Percentiles rank a stretch among this genome's conserved stretches.
phyloP scores from a whole-genome alignment of 108 stramenopile genomes.

The Skeletonema menzelii region DNA sequence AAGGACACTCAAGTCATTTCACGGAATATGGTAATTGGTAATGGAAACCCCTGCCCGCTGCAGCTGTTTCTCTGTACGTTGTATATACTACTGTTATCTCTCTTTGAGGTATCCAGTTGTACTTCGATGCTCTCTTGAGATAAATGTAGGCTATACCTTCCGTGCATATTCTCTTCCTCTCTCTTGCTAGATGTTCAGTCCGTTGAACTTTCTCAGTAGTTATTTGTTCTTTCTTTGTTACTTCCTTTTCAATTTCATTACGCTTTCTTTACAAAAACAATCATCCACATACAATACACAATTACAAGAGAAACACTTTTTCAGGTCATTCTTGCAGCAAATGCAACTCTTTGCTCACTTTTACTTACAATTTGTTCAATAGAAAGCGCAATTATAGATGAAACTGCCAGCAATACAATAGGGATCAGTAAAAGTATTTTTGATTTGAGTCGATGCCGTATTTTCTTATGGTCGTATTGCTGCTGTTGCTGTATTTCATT shows the following conservation, averaged over 20 bases:
- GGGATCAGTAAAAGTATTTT: neutral
- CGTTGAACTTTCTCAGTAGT: no score
- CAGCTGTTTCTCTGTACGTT: no score
- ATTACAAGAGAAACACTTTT: neutral
- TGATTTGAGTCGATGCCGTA: neutral
- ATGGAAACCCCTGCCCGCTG: no score
- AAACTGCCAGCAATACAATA: neutral
- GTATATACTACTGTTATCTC: no score
- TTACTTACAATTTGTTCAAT: constrained; percentile 1
- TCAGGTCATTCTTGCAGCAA: neutral
- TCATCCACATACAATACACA: neutral
- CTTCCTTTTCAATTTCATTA: neutral
- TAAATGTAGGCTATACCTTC: no score
- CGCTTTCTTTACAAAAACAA: neutral
- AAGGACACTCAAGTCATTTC: no score
- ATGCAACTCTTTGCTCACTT: neutral
- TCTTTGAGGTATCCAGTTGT: no score
- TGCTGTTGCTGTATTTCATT: neutral
- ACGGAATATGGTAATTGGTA: no score
- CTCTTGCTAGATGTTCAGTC: no score
- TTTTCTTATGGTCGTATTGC: neutral
- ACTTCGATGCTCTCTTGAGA: no score
- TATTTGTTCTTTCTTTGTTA: neutral
- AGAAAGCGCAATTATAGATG: neutral
- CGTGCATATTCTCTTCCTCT: no score